Conservation (phyloP, 106 monocot genomes). For the Amphibolis antarctica region DNA sequence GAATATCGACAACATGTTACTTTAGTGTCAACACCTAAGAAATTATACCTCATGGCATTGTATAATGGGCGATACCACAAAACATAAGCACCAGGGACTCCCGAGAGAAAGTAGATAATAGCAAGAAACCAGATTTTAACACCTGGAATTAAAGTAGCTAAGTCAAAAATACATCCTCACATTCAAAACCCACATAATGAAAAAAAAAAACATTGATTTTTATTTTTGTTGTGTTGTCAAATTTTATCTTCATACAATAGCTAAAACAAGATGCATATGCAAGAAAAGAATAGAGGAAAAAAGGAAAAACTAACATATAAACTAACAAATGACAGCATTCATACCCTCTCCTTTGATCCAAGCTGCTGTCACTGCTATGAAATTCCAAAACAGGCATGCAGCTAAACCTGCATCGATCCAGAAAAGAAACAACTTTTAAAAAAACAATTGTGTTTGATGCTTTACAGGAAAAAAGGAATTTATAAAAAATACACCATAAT, state of each 20-base stretch:
- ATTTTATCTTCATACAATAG: too few species aligned
- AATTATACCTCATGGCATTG: constrained; percentile 65
- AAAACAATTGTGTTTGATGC: background rate
- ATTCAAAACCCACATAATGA: too few species aligned
- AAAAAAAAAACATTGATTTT: too few species aligned
- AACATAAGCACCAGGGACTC: constrained; percentile 78
- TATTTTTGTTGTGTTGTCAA: too few species aligned
- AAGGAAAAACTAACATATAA: background rate
- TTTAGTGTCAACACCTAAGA: background rate
- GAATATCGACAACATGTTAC: background rate
- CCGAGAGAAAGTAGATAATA: constrained; percentile 77
- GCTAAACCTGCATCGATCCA: constrained; percentile 44
- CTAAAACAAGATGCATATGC: constrained; percentile 46
- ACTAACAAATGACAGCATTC: background rate
- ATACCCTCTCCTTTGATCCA: constrained; percentile 81
- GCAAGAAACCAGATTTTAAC: constrained; percentile 90
- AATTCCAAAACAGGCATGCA: constrained; percentile 75
- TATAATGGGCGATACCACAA: constrained; percentile 97
- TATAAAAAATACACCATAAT: background rate
- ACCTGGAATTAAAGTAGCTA: constrained; percentile 22
- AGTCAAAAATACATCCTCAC: too few species aligned
- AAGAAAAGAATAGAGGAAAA: background rate
- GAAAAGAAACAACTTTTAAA: background rate
- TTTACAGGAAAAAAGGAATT: background rate
- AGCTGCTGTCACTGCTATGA: constrained; percentile 63